Evolutionary conservation across 208 protist genomes (phyloP), one percentile per base, ranked within the genome.

Genomic region (Acanthamoeba castellanii): DNA sequence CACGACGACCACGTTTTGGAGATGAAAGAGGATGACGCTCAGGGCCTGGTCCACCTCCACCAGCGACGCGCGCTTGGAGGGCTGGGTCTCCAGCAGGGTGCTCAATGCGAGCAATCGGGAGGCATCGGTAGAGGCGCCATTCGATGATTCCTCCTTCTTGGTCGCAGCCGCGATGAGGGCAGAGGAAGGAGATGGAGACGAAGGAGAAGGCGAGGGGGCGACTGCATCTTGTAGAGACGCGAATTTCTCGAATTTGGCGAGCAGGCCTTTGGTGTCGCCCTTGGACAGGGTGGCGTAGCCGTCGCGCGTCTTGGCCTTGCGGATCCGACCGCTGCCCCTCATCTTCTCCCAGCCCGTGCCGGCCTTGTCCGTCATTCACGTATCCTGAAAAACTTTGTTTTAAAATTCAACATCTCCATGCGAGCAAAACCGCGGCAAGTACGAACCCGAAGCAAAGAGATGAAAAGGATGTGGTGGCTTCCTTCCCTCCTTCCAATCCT

Each of bases 21-120:
- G 81, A 22, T 88, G 81, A 37, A 88, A 88, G 50, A 88, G 45
- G 55, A 64, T 88, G 45, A 88, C 55, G 81, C 32, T 55, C 11
- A 88, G 81, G 45, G 81, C 81, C 81, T 88, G 81, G 50, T 88
- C 50, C 81, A 88, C 50, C 81, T 88, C 81, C 81, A 88, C 45
- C 50, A 61, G 81, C 81, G 81, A 88, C 81, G 81, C 70, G 32
- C n/a, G 11, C n/a, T 42, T 42, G 16, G 70, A 3, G 9, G 70
- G 70, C 70, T 78, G 70, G 8, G 9, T 45, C 32, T 34, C n/a
- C n/a, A 78, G 30, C 18, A 42, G 6, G 18, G 6, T 66, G 59
- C 59, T n/a, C 59, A 66, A 66, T 27, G 6, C 59, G 13, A 25
- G 59, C 59, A 66, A 55, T 55, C 50, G 50, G 13, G 5, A 5